phyloP scores from a whole-genome alignment of 2,329 filamentous ascomycete species.

The Furcasterigmium sp. region DNA sequence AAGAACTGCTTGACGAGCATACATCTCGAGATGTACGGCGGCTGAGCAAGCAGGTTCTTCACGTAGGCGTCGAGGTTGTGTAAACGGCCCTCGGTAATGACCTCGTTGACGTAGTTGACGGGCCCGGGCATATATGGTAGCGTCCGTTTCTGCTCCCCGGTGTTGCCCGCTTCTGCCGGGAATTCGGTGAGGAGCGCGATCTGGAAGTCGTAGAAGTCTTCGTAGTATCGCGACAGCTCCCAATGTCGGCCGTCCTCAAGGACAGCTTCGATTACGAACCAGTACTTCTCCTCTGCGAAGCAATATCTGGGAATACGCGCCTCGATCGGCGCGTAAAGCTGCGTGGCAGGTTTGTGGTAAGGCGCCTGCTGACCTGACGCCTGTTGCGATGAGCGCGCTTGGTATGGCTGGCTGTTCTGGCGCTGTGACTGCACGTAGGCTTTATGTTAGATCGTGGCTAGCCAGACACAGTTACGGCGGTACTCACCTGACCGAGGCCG shows the following conservation, averaged over 20 bases:
- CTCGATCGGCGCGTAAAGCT: constrained; percentile 69
- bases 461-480: too few relatives aligned
- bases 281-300: constrained; percentile 96
- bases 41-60: constrained; percentile 80
- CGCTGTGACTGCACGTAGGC: constrained; percentile 20
- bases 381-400: constrained; percentile 20
- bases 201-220: constrained; percentile 98
- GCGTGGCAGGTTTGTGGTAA: constrained; percentile 37
- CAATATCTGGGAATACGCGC: constrained; percentile 90
- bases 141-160: constrained; percentile 70
- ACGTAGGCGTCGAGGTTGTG: constrained; percentile 95
- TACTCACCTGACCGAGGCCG: constrained; percentile 46
- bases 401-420: constrained; percentile 18
- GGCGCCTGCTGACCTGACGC: constrained; percentile 33
- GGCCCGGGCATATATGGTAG: constrained; percentile 97
- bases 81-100: constrained; percentile 87
- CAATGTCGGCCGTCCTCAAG: constrained; percentile 88
- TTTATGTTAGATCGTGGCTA: too few relatives aligned
- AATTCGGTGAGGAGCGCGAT: constrained; percentile 91
- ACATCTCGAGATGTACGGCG: constrained; percentile 77
- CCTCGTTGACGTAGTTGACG: constrained; percentile 96
- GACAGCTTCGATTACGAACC: constrained; percentile 91
- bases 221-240: constrained; percentile 92
- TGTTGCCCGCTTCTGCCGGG: constrained; percentile 87
- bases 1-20: constrained; percentile 87